Percentiles rank a stretch among this genome's conserved stretches.
Conservation (phyloP, 2,329 filamentous ascomycete species). For the Epicoccum sorghinum region DNA sequence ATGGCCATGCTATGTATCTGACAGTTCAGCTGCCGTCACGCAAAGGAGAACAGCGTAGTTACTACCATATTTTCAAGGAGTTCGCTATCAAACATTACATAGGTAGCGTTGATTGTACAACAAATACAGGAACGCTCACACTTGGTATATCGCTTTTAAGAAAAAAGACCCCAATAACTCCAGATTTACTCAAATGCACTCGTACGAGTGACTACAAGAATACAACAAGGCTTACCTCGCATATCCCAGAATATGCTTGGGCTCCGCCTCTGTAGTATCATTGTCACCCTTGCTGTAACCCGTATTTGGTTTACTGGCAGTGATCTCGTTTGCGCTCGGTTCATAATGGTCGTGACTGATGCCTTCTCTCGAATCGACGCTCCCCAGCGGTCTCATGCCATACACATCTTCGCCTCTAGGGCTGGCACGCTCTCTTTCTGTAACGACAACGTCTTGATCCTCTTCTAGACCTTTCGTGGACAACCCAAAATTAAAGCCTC, state of each 20-base stretch:
- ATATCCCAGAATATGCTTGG: slow-evolving; percentile 19
- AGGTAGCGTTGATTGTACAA: too few relatives aligned
- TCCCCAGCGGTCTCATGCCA: slow-evolving; percentile 23
- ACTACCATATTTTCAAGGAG: too few relatives aligned
- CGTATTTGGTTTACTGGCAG: slow-evolving; percentile 24
- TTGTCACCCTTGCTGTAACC: slow-evolving; percentile 20
- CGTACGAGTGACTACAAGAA: background rate
- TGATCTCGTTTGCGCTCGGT: background rate
- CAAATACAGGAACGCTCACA: background rate
- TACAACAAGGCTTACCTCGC: background rate
- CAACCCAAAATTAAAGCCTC: slow-evolving; percentile 21
- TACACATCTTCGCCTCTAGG: slow-evolving; percentile 18
- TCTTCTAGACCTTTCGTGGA: slow-evolving; percentile 13
- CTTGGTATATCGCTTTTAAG: slow-evolving; percentile 3
- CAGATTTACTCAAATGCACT: background rate
- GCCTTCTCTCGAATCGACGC: slow-evolving; percentile 23
- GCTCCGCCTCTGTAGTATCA: slow-evolving; percentile 15
- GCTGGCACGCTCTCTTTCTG: slow-evolving; percentile 7
- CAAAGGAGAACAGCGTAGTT: background rate
- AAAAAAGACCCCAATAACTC: background rate
- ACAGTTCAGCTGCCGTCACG: background rate
- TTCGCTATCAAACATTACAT: too few relatives aligned
- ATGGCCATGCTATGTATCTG: slow-evolving; percentile 23
- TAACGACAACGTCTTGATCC: slow-evolving; percentile 14
- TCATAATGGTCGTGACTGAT: slow-evolving; percentile 9